phyloP scores from a whole-genome alignment of 371 early-diverging fungal genomes.

The Mortierella sp. region DNA sequence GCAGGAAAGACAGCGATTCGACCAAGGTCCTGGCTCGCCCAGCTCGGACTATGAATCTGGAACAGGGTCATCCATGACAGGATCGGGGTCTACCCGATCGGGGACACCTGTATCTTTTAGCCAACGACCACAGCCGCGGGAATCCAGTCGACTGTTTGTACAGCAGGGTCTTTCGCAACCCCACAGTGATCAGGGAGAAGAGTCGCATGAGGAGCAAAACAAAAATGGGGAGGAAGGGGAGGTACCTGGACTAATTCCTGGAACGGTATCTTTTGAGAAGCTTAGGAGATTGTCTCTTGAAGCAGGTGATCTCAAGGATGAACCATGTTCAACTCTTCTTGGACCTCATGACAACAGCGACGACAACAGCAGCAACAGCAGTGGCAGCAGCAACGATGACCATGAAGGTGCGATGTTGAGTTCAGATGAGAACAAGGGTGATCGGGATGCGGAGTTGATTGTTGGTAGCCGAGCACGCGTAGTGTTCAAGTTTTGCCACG shows the following conservation, averaged over 20 bases:
- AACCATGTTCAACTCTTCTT: background rate
- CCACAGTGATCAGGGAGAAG: too few relatives aligned
- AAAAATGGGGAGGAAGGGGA: background rate
- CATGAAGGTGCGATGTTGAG: slow-evolving; percentile 12
- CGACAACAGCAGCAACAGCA: background rate
- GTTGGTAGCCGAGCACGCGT: slow-evolving; percentile 80
- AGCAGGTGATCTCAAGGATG: background rate
- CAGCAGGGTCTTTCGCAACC: background rate
- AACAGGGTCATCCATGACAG: slow-evolving; percentile 41
- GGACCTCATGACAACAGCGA: background rate
- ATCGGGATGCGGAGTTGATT: slow-evolving; percentile 46
- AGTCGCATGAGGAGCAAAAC: too few relatives aligned
- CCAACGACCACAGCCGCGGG: slow-evolving; percentile 3
- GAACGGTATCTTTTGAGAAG: slow-evolving; percentile 1
- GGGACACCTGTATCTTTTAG: slow-evolving; percentile 10
- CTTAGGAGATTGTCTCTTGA: background rate
- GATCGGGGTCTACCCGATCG: slow-evolving; percentile 28
- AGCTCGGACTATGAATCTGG: slow-evolving; percentile 49
- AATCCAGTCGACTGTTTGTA: slow-evolving; percentile 8
- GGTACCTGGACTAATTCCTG: slow-evolving; percentile 18
- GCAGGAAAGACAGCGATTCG: slow-evolving; percentile 17
- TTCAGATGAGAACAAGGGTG: slow-evolving; percentile 59
- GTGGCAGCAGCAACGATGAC: background rate
- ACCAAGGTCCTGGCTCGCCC: slow-evolving; percentile 18
- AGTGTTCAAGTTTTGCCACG: slow-evolving; percentile 77